Percentiles rank a stretch among this genome's conserved stretches.
phyloP scores from a whole-genome alignment of 1,284 basidiomycete species.

The Ceratorhiza oryzae-sativae region DNA sequence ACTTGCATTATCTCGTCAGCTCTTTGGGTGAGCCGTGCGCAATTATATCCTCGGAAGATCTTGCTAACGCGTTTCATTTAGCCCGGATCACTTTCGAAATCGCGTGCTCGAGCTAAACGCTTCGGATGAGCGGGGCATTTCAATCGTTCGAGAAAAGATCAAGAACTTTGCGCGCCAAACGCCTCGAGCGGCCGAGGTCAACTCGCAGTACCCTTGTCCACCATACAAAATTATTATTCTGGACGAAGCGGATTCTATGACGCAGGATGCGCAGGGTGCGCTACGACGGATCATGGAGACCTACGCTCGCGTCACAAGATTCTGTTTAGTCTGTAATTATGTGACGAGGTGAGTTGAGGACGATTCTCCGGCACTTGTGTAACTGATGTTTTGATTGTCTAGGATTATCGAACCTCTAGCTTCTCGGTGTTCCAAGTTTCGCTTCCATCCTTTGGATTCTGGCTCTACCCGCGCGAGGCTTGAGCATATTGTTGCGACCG shows the following conservation, averaged over 20 bases:
- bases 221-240: constrained; percentile 99
- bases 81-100: constrained; percentile 92
- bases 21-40: constrained; percentile 78
- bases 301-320: constrained; percentile 94
- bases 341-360: constrained; percentile 80
- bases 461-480: constrained; percentile 79
- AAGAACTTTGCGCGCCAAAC: constrained; percentile 98
- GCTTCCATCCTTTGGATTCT: constrained; percentile 91
- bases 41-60: background rate
- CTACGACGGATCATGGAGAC: constrained; percentile 98
- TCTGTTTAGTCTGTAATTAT: constrained; percentile 99
- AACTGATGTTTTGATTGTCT: background rate
- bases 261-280: constrained; percentile 97
- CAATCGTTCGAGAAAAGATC: constrained; percentile 97
- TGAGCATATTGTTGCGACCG: constrained; percentile 74
- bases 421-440: constrained; percentile 99
- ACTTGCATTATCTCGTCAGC: constrained; percentile 89
- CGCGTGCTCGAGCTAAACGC: constrained; percentile 99
- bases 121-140: constrained; percentile 97
- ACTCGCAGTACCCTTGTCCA: constrained; percentile 93
- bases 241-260: constrained; percentile 99
- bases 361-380: background rate
- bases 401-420: constrained; percentile 99
- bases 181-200: constrained; percentile 75
- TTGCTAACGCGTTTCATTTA: constrained; percentile 49